These are phyloP conservation scores for Kwoniella heveanensis DNA, from an alignment of 768 basidiomycete genomes.

Conservation along the genomic window DNA sequence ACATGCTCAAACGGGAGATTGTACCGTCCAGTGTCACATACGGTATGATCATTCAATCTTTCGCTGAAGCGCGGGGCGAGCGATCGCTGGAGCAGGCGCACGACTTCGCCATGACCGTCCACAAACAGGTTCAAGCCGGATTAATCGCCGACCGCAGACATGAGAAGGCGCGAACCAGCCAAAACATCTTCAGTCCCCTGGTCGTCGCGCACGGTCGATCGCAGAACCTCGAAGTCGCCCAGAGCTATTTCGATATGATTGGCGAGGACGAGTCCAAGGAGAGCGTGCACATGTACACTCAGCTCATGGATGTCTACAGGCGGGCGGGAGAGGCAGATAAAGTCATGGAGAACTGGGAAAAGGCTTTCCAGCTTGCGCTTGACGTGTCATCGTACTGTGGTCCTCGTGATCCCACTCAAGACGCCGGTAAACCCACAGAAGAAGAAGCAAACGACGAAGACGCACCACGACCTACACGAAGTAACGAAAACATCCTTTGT, in stretches of 20 bases:
- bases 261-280: slow-evolving; percentile 48
- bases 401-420: neutral
- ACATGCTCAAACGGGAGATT: slow-evolving; percentile 70
- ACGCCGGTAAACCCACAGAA: neutral
- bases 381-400: slow-evolving; percentile 32
- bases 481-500: slow-evolving; percentile 66
- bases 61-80: slow-evolving; percentile 61
- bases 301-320: slow-evolving; percentile 74
- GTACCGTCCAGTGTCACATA: slow-evolving; percentile 71
- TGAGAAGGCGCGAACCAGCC: slow-evolving; percentile 24
- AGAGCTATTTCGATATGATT: slow-evolving; percentile 34
- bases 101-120: slow-evolving; percentile 65
- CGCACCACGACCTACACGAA: slow-evolving; percentile 11
- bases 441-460: neutral
- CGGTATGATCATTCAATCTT: slow-evolving; percentile 67
- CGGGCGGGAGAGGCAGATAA: slow-evolving; percentile 63
- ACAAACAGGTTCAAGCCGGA: slow-evolving; percentile 42
- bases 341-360: slow-evolving; percentile 67
- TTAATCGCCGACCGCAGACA: slow-evolving; percentile 22
- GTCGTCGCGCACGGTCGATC: slow-evolving; percentile 30
- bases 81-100: slow-evolving; percentile 67
- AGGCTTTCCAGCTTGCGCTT: slow-evolving; percentile 65
- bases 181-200: slow-evolving; percentile 49
- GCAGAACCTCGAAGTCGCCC: slow-evolving; percentile 27
- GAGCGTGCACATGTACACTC: slow-evolving; percentile 65